Percentiles rank a stretch among this genome's conserved stretches.
Evolutionary conservation across 768 basidiomycete species (phyloP).

Genomic region (Tulasnella sp.): DNA sequence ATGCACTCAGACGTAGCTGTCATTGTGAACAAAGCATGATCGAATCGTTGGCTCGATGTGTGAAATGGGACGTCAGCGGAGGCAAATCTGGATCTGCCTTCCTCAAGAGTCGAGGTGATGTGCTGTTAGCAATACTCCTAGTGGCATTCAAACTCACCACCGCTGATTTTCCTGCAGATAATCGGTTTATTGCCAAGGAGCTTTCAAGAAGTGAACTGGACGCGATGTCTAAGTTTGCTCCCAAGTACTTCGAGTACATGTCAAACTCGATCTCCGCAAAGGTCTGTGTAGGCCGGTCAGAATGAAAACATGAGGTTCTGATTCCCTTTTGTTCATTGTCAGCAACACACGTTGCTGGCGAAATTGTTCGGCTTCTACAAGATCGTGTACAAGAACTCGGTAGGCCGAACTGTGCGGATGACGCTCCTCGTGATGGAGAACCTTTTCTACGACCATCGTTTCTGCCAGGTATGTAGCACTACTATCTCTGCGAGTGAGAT

Average conservation of each 20-base stretch:
- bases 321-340: constrained; percentile 15
- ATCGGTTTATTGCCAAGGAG: constrained; percentile 97
- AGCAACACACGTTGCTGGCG: constrained; percentile 90
- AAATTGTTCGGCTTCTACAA: constrained; percentile 98
- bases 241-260: constrained; percentile 97
- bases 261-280: constrained; percentile 80
- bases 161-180: constrained; percentile 51
- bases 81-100: constrained; percentile 97
- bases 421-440: constrained; percentile 98
- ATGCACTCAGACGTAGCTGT: constrained; percentile 81
- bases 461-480: constrained; percentile 52
- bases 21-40: constrained; percentile 91
- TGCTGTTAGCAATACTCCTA: background rate
- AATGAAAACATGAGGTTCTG: background rate
- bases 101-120: constrained; percentile 80
- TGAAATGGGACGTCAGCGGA: constrained; percentile 92
- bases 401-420: constrained; percentile 75
- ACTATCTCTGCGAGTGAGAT: background rate
- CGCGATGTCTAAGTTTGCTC: constrained; percentile 93
- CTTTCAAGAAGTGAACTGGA: constrained; percentile 83
- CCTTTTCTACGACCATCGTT: constrained; percentile 83
- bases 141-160: too few relatives aligned
- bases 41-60: constrained; percentile 83
- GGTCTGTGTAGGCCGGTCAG: constrained; percentile 36
- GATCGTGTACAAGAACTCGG: constrained; percentile 75